Conservation (phyloP, 1,139 yeast genomes). For the Waltiozyma sp. region DNA sequence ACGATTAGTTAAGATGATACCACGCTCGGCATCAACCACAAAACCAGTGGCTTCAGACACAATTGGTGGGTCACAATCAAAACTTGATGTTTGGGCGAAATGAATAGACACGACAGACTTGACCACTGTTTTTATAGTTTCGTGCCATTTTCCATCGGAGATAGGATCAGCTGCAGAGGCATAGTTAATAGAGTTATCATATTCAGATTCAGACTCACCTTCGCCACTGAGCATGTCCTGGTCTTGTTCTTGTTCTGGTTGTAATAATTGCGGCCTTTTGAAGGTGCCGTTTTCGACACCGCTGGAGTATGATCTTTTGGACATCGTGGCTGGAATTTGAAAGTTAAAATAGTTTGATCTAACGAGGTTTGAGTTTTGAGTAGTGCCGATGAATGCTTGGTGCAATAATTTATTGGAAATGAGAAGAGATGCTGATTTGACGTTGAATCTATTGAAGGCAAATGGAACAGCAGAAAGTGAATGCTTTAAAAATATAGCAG, state of each 20-base stretch:
- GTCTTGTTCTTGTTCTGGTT: not conserved
- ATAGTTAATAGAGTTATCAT: not conserved
- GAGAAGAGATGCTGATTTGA: not conserved
- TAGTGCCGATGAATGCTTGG: not conserved
- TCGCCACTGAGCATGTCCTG: not conserved
- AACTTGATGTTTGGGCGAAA: constrained; percentile 75
- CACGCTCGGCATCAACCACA: constrained; percentile 76
- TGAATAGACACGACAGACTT: constrained; percentile 83
- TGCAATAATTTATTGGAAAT: not conserved
- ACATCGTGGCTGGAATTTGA: not conserved
- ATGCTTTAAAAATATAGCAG: not conserved
- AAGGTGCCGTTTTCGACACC: not conserved
- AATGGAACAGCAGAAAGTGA: not conserved
- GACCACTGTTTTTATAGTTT: constrained; percentile 73
- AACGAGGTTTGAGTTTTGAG: not conserved
- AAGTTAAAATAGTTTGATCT: not conserved
- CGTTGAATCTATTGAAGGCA: not conserved
- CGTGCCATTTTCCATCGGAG: constrained; percentile 49
- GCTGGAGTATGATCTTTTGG: not conserved
- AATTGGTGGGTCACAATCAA: constrained; percentile 75
- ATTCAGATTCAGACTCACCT: not conserved
- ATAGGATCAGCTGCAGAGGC: not conserved
- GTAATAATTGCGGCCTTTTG: not conserved
- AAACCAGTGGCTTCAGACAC: constrained; percentile 93
- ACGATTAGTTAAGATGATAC: constrained; percentile 81